phyloP scores from a whole-genome alignment of 345 rosid genomes.

The Geranium rotundifolium region DNA sequence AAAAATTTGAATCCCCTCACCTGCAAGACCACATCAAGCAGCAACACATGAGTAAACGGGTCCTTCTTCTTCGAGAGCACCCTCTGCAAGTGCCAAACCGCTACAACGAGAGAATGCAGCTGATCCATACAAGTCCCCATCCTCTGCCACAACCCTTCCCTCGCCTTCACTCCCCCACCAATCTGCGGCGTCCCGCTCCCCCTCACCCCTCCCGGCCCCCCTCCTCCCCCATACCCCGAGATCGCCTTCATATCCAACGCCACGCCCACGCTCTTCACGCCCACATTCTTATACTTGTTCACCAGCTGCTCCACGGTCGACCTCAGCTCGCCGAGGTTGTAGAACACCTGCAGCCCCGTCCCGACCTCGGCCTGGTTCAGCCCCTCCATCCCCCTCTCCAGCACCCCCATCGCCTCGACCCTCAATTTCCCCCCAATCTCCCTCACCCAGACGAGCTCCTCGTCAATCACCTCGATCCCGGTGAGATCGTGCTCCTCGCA shows the following conservation, averaged over 20 bases:
- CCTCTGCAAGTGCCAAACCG: slow-evolving; percentile 98
- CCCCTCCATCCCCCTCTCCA: slow-evolving; percentile 95
- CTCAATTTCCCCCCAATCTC: slow-evolving; percentile 63
- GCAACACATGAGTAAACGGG: slow-evolving; percentile 85
- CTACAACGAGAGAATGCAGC: slow-evolving; percentile 62
- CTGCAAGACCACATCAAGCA: slow-evolving; percentile 92
- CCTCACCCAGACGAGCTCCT: slow-evolving; percentile 51
- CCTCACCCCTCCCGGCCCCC: slow-evolving; percentile 91
- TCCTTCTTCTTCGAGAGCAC: slow-evolving; percentile 92
- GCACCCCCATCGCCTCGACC: slow-evolving; percentile 65
- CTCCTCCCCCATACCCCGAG: slow-evolving; percentile 41
- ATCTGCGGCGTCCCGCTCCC: slow-evolving; percentile 89
- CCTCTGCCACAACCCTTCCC: slow-evolving; percentile 93
- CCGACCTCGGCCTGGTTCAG: slow-evolving; percentile 96
- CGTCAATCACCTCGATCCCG: slow-evolving; percentile 66
- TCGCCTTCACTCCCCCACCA: slow-evolving; percentile 78
- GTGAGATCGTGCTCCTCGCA: slow-evolving; percentile 64
- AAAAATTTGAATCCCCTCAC: slow-evolving; percentile 15
- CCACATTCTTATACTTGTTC: slow-evolving; percentile 64
- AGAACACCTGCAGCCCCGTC: slow-evolving; percentile 91
- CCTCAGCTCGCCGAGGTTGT: slow-evolving; percentile 81
- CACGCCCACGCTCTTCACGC: slow-evolving; percentile 57
- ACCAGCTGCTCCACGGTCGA: slow-evolving; percentile 70
- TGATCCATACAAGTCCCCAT: slow-evolving; percentile 81
- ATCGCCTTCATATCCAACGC: slow-evolving; percentile 95